Conservation (phyloP, 148 eudicot species). For the Rhododendron williamsianum region DNA sequence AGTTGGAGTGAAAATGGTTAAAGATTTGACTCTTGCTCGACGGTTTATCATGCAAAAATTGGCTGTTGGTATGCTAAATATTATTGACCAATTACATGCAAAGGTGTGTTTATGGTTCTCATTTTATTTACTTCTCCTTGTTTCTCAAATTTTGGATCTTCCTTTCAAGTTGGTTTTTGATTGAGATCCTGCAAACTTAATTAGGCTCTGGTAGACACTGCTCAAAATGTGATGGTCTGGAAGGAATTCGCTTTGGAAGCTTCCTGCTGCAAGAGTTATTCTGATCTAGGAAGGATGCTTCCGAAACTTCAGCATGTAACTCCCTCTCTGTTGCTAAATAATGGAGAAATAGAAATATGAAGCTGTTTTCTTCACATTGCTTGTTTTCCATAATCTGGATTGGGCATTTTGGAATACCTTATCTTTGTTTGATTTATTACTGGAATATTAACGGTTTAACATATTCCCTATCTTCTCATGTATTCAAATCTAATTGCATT, state of each 20-base stretch:
- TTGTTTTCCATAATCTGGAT: background rate
- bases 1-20: conserved; percentile 70
- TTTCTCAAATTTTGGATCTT: background rate
- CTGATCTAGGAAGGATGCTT: conserved; percentile 89
- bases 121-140: background rate
- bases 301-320: conserved; percentile 73
- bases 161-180: background rate
- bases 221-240: conserved; percentile 62
- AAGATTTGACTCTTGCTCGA: conserved; percentile 87
- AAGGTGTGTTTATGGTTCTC: conserved; percentile 46
- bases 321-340: conserved; percentile 21
- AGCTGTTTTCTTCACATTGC: conserved; percentile 4
- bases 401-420: background rate
- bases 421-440: background rate
- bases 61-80: conserved; percentile 68
- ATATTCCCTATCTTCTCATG: background rate
- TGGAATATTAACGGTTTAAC: background rate
- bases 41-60: conserved; percentile 80
- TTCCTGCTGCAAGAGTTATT: conserved; percentile 71
- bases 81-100: conserved; percentile 67
- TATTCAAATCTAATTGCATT: background rate
- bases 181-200: conserved; percentile 14
- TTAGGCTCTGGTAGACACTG: conserved; percentile 77
- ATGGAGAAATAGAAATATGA: conserved; percentile 2
- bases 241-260: conserved; percentile 85